phyloP scores from a whole-genome alignment of 1,284 basidiomycete genomes.

The Earliella scabrosa region DNA sequence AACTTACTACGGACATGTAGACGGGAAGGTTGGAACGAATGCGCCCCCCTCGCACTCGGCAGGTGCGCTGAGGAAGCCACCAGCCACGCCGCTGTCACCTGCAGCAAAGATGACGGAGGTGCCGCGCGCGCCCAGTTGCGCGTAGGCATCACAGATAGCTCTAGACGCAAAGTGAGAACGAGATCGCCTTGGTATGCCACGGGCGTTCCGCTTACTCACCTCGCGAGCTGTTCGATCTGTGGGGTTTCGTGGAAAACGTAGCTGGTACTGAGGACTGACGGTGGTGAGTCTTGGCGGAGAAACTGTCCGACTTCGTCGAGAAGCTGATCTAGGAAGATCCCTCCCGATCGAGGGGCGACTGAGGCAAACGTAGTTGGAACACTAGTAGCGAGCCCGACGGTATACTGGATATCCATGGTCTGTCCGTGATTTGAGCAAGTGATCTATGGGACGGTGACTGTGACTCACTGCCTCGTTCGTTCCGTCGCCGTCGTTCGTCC shows the following conservation, averaged over 20 bases:
- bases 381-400: conserved; percentile 62
- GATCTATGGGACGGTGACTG: neutral
- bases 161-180: neutral
- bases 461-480: conserved; percentile 14
- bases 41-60: conserved; percentile 37
- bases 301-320: conserved; percentile 37
- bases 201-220: neutral
- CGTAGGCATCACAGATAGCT: conserved; percentile 16
- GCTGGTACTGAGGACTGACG: conserved; percentile 37
- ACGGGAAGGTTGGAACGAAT: conserved; percentile 73
- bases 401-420: conserved; percentile 67
- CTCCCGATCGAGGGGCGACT: conserved; percentile 18
- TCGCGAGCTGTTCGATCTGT: neutral
- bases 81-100: conserved; percentile 64
- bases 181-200: too few relatives aligned
- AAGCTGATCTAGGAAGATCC: conserved; percentile 25
- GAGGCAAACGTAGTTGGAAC: conserved; percentile 23
- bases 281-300: conserved; percentile 31
- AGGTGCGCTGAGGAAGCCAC: conserved; percentile 50
- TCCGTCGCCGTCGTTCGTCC: conserved; percentile 36
- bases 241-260: conserved; percentile 42
- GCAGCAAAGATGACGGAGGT: conserved; percentile 65
- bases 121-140: conserved; percentile 58
- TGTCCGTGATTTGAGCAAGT: neutral
- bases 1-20: conserved; percentile 51